These are phyloP conservation scores for Penicillium vulpinum DNA, from an alignment of 2,329 filamentous ascomycete genomes.

Conservation along the genomic window DNA sequence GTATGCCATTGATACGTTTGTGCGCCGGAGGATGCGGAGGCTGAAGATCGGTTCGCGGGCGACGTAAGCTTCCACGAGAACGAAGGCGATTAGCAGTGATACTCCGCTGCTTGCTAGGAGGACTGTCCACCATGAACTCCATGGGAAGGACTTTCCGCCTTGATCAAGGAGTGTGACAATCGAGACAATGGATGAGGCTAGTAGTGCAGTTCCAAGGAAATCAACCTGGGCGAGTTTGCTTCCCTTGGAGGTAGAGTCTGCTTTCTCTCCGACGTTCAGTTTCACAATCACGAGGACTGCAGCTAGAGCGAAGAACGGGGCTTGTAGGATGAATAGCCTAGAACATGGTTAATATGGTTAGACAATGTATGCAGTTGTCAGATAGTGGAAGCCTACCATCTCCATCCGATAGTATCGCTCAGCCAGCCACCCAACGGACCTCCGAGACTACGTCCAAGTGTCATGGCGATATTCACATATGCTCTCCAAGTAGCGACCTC, in stretches of 20 bases:
- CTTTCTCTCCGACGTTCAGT: slow-evolving; percentile 36
- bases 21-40: slow-evolving; percentile 33
- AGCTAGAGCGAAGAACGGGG: slow-evolving; percentile 27
- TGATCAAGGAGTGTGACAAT: slow-evolving; percentile 52
- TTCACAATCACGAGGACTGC: slow-evolving; percentile 44
- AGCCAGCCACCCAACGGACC: slow-evolving; percentile 61
- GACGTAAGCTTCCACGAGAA: slow-evolving; percentile 33
- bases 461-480: slow-evolving; percentile 55
- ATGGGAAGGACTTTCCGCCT: slow-evolving; percentile 46
- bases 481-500: slow-evolving; percentile 52
- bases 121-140: slow-evolving; percentile 27
- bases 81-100: slow-evolving; percentile 25
- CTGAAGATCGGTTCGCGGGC: slow-evolving; percentile 40
- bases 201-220: slow-evolving; percentile 56
- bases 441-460: slow-evolving; percentile 52
- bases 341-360: neutral
- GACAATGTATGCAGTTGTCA: neutral
- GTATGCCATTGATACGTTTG: slow-evolving; percentile 34
- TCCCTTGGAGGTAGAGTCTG: neutral
- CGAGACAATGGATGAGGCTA: slow-evolving; percentile 46
- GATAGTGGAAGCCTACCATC: slow-evolving; percentile 51
- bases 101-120: slow-evolving; percentile 16
- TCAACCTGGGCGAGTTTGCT: slow-evolving; percentile 55
- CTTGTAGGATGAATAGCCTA: slow-evolving; percentile 34
- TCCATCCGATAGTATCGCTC: slow-evolving; percentile 64